Evolutionary conservation across 1,284 basidiomycete species (phyloP).

Genomic region (Moesziomyces globuligerus): DNA sequence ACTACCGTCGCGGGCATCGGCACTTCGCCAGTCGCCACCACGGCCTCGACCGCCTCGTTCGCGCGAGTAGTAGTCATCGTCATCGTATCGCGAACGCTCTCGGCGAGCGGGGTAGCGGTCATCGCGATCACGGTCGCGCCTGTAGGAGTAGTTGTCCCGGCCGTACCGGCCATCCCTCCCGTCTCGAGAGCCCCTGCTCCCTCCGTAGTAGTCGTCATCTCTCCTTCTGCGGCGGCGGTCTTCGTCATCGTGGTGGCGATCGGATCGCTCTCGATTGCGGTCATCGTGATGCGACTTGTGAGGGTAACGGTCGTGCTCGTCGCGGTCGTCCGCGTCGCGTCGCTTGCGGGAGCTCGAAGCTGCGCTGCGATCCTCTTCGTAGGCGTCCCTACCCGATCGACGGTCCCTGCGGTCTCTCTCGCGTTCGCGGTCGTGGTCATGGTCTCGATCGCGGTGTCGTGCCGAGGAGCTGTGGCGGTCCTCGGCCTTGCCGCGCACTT

Average conservation of each 20-base stretch:
- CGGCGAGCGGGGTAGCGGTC: conserved; percentile 33
- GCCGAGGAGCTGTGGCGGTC: conserved; percentile 18
- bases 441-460: conserved; percentile 11
- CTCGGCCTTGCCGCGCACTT: conserved; percentile 26
- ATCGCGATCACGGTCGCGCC: conserved; percentile 29
- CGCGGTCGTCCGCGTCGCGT: conserved; percentile 35
- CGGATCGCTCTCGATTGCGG: conserved; percentile 24
- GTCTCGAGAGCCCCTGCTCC: conserved; percentile 23
- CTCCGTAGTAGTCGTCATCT: conserved; percentile 47
- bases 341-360: conserved; percentile 25
- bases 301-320: conserved; percentile 39
- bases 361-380: conserved; percentile 27
- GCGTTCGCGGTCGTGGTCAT: conserved; percentile 23
- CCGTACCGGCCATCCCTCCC: conserved; percentile 7
- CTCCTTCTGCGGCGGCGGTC: conserved; percentile 38
- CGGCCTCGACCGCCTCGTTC: conserved; percentile 69
- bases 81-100: conserved; percentile 36
- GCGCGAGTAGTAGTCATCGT: conserved; percentile 45
- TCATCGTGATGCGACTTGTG: conserved; percentile 38
- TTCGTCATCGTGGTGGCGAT: conserved; percentile 61
- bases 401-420: conserved; percentile 33
- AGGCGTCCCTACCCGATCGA: conserved; percentile 27
- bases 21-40: conserved; percentile 66
- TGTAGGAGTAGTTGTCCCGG: conserved; percentile 18
- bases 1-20: conserved; percentile 66